phyloP scores from a whole-genome alignment of 2,329 filamentous ascomycete genomes.

The Trichoderma sp. region DNA sequence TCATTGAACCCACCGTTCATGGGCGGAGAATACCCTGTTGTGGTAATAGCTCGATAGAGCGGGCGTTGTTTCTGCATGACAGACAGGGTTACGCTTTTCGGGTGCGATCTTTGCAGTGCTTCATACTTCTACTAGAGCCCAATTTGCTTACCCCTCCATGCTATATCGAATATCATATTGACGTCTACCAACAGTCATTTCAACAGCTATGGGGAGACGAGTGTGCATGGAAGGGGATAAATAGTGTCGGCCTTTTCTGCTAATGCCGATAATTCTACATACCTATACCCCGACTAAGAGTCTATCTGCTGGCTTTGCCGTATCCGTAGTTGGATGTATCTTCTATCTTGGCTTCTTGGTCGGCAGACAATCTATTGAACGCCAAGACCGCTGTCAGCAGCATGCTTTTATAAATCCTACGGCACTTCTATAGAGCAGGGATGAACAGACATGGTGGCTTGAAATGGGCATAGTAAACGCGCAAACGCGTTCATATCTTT shows the following conservation, averaged over 20 bases:
- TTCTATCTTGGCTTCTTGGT: not conserved
- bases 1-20: not conserved
- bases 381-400: not conserved
- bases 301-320: not conserved
- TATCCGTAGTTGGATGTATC: not conserved
- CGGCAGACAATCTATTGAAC: not conserved
- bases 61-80: not conserved
- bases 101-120: not conserved
- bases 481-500: not conserved
- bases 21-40: not conserved
- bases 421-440: not conserved
- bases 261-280: not conserved
- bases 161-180: not conserved
- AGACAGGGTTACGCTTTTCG: not conserved
- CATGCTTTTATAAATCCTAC: not conserved
- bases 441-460: not conserved
- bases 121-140: not conserved
- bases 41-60: not conserved
- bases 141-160: constrained; percentile 7
- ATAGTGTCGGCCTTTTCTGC: not conserved
- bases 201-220: not conserved
- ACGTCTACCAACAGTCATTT: not conserved
- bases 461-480: not conserved
- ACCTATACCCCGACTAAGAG: not conserved
- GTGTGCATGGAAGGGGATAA: not conserved